phyloP scores from a whole-genome alignment of 441 rosid genomes.

The Aleurites moluccanus region DNA sequence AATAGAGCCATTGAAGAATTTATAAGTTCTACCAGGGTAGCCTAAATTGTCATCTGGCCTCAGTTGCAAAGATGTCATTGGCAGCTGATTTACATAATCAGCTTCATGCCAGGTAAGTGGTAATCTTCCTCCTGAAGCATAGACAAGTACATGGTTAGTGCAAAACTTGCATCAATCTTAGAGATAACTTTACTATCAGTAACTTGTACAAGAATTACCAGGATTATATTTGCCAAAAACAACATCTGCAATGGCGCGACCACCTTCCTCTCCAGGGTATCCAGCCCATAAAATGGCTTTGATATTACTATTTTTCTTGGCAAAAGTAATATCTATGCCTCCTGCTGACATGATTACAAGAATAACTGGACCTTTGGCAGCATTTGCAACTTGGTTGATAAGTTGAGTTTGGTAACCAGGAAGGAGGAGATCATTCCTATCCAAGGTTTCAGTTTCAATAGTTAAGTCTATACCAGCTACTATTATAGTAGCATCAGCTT shows the following conservation, averaged over 20 bases:
- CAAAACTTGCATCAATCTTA: too few species aligned
- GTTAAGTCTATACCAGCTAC: constrained; percentile 38
- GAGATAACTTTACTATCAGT: too few species aligned
- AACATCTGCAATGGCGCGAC: too few species aligned
- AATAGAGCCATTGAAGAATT: too few species aligned
- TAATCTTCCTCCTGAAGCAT: constrained; percentile 38
- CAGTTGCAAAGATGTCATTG: constrained; percentile 47
- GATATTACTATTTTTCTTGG: constrained; percentile 26
- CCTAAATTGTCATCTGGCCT: constrained; percentile 36
- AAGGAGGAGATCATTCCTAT: constrained; percentile 38
- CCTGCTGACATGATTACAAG: constrained; percentile 49
- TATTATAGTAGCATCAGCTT: constrained; percentile 33
- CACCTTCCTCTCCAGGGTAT: too few species aligned
- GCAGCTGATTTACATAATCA: constrained; percentile 30
- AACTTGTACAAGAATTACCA: too few species aligned
- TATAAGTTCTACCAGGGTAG: constrained; percentile 44
- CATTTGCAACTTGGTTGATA: constrained; percentile 36
- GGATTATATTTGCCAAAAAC: too few species aligned
- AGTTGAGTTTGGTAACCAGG: constrained; percentile 44
- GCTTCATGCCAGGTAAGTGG: constrained; percentile 46
- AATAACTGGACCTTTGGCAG: constrained; percentile 36
- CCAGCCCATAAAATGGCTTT: constrained; percentile 50
- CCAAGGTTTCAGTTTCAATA: constrained; percentile 40
- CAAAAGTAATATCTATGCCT: constrained; percentile 44
- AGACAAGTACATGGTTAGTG: background rate